Evolutionary conservation across 345 rosid species (phyloP), one percentile per base, ranked within the genome.

Genomic region (Mangifera indica): DNA sequence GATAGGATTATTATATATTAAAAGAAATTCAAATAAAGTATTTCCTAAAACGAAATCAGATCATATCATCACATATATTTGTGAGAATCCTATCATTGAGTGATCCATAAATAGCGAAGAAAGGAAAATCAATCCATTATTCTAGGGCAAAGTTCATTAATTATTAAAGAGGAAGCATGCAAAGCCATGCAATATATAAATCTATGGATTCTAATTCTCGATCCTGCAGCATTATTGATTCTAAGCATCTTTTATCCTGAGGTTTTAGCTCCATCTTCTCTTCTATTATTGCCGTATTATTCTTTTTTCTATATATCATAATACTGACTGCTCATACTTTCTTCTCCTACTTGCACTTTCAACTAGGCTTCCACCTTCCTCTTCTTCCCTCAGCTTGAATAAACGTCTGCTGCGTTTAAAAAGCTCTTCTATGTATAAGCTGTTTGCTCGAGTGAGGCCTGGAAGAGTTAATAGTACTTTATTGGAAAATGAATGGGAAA

Each of bases 401-500:
- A 1, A 29, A 1, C 32, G 3, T 3, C 32, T 29, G 32, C 3
- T 29, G 32, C 3, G 32, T 29, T 29, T 29, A 29, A 29, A 7
- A 37, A 37, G 42, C 42, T 37, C 42, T 37, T 37, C 42, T 21
- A 22, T 29, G 7, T 59, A 25, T 12, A 22, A 26, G 12, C 34
- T 4, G n/a, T 65, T 70, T 61, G 51, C 24, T 2, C 52, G 14
- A 62, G 24, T 3, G 14, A 46, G 71, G 67, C 48, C 49, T 69
- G 61, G 80, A 73, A 66, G 63, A 59, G 66, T 37, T 74, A 51
- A 45, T 55, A 55, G 52, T 63, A 12, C 70, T 76, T 78, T 56
- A 69, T 20, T 82, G 84, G 79, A 84, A 81, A 84, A 49, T 89
- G 90, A 84, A 83, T 72, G 94, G 87, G 0, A 85, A 89, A 63